Evolutionary conservation across 2,329 filamentous ascomycete species (phyloP), one percentile per base, ranked within the genome.

Genomic region (Penicillium sp.): DNA sequence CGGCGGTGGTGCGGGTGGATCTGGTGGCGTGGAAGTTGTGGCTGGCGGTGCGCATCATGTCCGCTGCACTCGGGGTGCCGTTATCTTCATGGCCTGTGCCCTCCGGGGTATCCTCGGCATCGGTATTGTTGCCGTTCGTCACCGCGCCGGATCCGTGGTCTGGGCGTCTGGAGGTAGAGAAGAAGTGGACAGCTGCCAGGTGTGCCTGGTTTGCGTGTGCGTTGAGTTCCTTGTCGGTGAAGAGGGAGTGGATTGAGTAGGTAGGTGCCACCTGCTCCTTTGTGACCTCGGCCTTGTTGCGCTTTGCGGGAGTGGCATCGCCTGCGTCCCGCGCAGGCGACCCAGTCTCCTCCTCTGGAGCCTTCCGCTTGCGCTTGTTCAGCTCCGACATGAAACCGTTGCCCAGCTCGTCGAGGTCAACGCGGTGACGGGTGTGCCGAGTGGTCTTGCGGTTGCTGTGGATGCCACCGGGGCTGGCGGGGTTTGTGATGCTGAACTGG

Each of bases 181-280:
- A 86, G 73, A 79, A 80, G 61, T 80, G 78, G 4, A 82, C 79
- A 0, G 86, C 82, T 6, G 84, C 85, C 31, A 83, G 77, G 50
- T 85, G 83, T 3, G 86, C 86, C 45, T 82, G 80, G 64, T 86
- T 86, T 59, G 84, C 85, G 55, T 85, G 83, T 70, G 84, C 77
- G 51, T 81, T 81, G 53, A 88, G 79, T 70, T 88, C 86, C 74
- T 87, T 88, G 60, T 88, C 85, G 3, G 84, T 88, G 68, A 88
- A 88, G 17, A 88, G 77, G n/a, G 82, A 80, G 55, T 87, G 81
- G 56, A 88, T 80, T 8, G 83, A 86, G 72, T 86, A 87, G 5
- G 81, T 77, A 1, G 84, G 78, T 8, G 83, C 81, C 61, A 83
- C 81, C 64, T 83, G 83, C 62, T 88, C 84, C 45, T 81, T 77